Evolutionary conservation across 768 basidiomycete genomes (phyloP).

Genomic region (Lentinus brumalis): DNA sequence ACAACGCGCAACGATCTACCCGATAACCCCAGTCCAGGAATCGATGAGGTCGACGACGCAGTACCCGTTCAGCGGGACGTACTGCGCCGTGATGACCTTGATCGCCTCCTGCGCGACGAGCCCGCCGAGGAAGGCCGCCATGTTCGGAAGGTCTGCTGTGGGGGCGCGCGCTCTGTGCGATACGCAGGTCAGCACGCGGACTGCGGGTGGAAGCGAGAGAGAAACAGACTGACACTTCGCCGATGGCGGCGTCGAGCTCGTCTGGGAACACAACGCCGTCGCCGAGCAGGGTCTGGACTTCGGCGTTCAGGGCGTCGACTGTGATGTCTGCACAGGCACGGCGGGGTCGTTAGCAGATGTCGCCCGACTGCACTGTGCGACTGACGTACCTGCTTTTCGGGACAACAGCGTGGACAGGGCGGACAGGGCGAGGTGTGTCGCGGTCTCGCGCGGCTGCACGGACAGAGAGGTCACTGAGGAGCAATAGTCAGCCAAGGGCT

Average conservation of each 20-base stretch:
- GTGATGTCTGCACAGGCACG: slow-evolving; percentile 41
- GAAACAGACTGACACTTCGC: slow-evolving; percentile 71
- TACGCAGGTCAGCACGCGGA: slow-evolving; percentile 9
- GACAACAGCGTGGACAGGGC: slow-evolving; percentile 47
- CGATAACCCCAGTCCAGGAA: slow-evolving; percentile 67
- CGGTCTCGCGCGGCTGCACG: slow-evolving; percentile 52
- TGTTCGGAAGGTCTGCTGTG: slow-evolving; percentile 87
- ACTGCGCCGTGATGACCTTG: slow-evolving; percentile 96
- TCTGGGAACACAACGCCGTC: slow-evolving; percentile 52
- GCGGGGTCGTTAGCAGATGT: not conserved
- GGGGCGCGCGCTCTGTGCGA: slow-evolving; percentile 69
- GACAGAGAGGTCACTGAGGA: slow-evolving; percentile 16
- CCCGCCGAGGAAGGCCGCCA: slow-evolving; percentile 91
- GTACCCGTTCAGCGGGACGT: slow-evolving; percentile 85
- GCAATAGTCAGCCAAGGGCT: not conserved
- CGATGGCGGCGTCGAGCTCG: slow-evolving; percentile 58
- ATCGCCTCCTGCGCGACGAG: slow-evolving; percentile 95
- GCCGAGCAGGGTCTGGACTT: slow-evolving; percentile 54
- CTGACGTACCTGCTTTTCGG: slow-evolving; percentile 14
- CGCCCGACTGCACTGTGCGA: not conserved
- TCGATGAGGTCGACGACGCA: slow-evolving; percentile 85
- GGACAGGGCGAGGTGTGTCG: slow-evolving; percentile 75
- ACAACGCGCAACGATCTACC: not conserved
- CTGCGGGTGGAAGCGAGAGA: not conserved
- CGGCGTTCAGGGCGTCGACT: slow-evolving; percentile 52